Evolutionary conservation across 176 grass and related monocot genomes (phyloP).

Genomic region (Zoysia japonica): DNA sequence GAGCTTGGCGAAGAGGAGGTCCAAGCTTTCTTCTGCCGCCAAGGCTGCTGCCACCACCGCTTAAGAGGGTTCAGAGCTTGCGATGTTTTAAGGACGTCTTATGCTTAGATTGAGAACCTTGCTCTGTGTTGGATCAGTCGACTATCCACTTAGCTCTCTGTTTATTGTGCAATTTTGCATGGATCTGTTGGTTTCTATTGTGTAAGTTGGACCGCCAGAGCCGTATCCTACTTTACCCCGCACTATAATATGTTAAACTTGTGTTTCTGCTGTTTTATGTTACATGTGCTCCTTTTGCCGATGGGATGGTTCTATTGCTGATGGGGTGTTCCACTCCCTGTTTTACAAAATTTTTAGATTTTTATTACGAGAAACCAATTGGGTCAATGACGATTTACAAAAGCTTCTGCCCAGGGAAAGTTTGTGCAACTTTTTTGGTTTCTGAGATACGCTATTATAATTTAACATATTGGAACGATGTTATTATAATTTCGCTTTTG

Average conservation of each 20-base stretch:
- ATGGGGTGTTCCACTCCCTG: too few species aligned
- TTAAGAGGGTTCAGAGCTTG: conserved; percentile 29
- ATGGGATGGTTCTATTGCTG: too few species aligned
- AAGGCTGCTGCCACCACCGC: conserved; percentile 53
- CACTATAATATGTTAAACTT: too few species aligned
- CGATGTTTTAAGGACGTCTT: conserved; percentile 14
- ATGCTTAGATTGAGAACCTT: conserved; percentile 24
- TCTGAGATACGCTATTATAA: too few species aligned
- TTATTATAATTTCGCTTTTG: too few species aligned
- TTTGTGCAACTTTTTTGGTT: too few species aligned
- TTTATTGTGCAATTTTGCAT: conserved; percentile 45
- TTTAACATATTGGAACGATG: too few species aligned
- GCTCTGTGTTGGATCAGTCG: conserved; percentile 11
- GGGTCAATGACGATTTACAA: too few species aligned
- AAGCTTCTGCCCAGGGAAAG: too few species aligned
- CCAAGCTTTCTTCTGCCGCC: conserved; percentile 65
- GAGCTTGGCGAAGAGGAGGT: conserved; percentile 91
- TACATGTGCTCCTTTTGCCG: not conserved
- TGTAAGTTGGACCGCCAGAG: conserved; percentile 11
- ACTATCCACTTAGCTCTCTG: conserved; percentile 26
- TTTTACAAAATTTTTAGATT: too few species aligned
- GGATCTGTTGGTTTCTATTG: conserved; percentile 26
- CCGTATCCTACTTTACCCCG: not conserved
- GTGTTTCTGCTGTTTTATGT: not conserved
- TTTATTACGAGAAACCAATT: too few species aligned